Evolutionary conservation across 1,284 basidiomycete genomes (phyloP).

Genomic region (Pyrrhoderma lamaoense): DNA sequence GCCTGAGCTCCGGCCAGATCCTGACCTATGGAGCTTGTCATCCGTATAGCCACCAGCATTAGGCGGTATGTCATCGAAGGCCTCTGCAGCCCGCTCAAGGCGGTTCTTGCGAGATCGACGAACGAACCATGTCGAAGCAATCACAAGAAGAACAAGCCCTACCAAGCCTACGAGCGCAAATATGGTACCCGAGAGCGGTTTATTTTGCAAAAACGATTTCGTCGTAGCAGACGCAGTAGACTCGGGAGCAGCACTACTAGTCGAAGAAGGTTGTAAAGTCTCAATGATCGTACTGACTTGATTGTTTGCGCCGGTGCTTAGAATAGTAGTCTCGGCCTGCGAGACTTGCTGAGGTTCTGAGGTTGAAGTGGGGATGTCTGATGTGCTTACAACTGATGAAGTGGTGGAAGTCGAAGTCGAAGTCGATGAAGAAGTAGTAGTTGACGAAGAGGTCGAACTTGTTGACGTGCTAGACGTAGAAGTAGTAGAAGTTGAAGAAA

Average conservation of each 20-base stretch:
- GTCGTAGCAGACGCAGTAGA: constrained; percentile 12
- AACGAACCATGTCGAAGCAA: constrained; percentile 39
- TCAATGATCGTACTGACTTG: constrained; percentile 25
- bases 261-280: constrained; percentile 22
- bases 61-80: constrained; percentile 6
- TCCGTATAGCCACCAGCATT: constrained; percentile 1
- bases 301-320: constrained; percentile 19
- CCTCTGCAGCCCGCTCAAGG: constrained; percentile 28
- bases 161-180: constrained; percentile 49
- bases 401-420: constrained; percentile 23
- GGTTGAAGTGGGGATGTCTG: constrained; percentile 5
- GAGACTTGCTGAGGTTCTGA: constrained; percentile 1
- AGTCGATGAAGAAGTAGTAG: constrained; percentile 8
- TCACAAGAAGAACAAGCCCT: constrained; percentile 40
- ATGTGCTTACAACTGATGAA: constrained; percentile 19
- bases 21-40: constrained; percentile 7
- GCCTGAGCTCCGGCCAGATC: constrained; percentile 10
- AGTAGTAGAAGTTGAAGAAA: neutral
- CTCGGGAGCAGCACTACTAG: constrained; percentile 9
- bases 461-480: constrained; percentile 10
- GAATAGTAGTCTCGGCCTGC: constrained; percentile 13
- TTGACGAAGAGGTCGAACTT: neutral
- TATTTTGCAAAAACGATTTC: constrained; percentile 53
- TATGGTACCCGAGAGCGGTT: constrained; percentile 47
- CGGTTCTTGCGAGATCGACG: constrained; percentile 41